Percentiles rank a stretch among this genome's conserved stretches.
These are phyloP conservation scores for Coemansia sp. DNA, from an alignment of 192 early-diverging fungal genomes.

Conservation along the genomic window DNA sequence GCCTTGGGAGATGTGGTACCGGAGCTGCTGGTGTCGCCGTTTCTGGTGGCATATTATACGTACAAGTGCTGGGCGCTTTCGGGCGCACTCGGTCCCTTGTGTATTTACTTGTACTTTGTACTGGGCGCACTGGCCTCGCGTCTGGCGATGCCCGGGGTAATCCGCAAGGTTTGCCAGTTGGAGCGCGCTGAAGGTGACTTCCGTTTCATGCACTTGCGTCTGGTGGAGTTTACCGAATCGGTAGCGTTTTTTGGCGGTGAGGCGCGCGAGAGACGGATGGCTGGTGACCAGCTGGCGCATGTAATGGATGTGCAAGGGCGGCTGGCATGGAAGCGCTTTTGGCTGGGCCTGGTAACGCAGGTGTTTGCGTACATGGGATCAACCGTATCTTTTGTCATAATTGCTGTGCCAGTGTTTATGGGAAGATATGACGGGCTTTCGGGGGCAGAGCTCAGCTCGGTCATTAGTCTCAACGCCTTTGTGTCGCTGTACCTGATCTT, in stretches of 20 bases:
- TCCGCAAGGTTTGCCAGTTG: constrained; percentile 66
- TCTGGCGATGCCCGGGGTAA: constrained; percentile 68
- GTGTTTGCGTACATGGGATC: constrained; percentile 73
- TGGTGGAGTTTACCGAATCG: constrained; percentile 70
- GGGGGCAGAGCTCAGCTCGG: constrained; percentile 63
- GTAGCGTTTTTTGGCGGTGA: constrained; percentile 84
- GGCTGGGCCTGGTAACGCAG: constrained; percentile 54
- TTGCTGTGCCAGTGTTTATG: constrained; percentile 77
- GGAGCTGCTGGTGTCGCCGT: constrained; percentile 66
- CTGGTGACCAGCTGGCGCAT: constrained; percentile 54
- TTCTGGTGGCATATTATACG: constrained; percentile 77
- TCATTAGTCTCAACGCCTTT: constrained; percentile 81
- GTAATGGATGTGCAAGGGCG: constrained; percentile 54
- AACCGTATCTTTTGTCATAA: constrained; percentile 74
- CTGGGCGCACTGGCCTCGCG: constrained; percentile 60
- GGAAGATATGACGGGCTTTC: constrained; percentile 72
- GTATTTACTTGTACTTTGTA: constrained; percentile 71
- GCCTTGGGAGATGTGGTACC: constrained; percentile 51
- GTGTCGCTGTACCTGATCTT: constrained; percentile 82
- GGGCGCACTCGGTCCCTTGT: constrained; percentile 63
- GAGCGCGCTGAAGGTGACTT: constrained; percentile 83
- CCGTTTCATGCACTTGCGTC: constrained; percentile 67
- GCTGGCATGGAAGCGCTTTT: constrained; percentile 54
- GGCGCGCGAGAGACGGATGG: constrained; percentile 53
- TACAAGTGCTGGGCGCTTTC: constrained; percentile 63